Evolutionary conservation across 306 rosid genomes (phyloP).

Genomic region (Trifolium dubium): DNA sequence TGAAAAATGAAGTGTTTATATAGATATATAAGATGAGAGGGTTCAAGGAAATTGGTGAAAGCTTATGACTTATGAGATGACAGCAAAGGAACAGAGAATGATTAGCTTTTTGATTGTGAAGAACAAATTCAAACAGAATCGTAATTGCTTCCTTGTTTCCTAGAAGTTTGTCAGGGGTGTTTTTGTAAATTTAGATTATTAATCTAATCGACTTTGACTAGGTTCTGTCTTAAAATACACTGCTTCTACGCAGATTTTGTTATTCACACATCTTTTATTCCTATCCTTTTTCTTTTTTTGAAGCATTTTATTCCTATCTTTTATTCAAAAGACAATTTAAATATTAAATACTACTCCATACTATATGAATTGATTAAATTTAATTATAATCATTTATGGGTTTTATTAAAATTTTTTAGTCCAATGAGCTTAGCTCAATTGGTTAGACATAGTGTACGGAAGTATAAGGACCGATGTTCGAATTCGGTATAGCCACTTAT

Average conservation of each 20-base stretch:
- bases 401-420: too few relatives aligned
- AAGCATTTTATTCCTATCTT: neutral
- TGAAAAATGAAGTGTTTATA: neutral
- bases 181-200: constrained; percentile 3
- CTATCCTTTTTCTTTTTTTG: too few relatives aligned
- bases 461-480: too few relatives aligned
- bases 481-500: too few relatives aligned
- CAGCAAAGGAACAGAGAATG: constrained; percentile 28
- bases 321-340: constrained; percentile 9
- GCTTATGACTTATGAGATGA: constrained; percentile 26
- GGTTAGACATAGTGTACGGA: too few relatives aligned
- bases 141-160: constrained; percentile 42
- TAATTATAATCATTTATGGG: neutral
- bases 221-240: neutral
- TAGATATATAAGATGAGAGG: neutral
- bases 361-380: too few relatives aligned
- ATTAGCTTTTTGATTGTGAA: constrained; percentile 9
- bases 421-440: too few relatives aligned
- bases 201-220: constrained; percentile 16
- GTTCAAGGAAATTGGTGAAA: constrained; percentile 33
- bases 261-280: neutral
- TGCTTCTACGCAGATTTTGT: neutral
- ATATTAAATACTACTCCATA: neutral
- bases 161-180: constrained; percentile 37
- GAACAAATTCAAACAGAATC: neutral